Percentiles rank a stretch among this genome's conserved stretches.
Conservation (phyloP, 2,329 filamentous ascomycete species). For the Penicillium sclerotigenum region DNA sequence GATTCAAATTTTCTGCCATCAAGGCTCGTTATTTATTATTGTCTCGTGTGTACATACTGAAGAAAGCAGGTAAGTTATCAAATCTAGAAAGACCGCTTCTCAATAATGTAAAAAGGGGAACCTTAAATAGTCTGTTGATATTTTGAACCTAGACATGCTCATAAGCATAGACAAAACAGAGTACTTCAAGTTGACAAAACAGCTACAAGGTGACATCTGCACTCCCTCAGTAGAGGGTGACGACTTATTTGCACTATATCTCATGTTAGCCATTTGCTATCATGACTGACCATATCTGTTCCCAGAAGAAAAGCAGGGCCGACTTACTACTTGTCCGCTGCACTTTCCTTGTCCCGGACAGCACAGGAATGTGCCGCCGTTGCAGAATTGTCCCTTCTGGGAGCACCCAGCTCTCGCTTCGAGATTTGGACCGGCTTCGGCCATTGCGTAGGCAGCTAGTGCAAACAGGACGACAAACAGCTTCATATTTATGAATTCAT, state of each 20-base stretch:
- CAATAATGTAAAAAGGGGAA: no score
- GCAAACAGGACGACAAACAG: neutral
- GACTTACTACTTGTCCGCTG: neutral
- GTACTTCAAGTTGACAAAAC: no score
- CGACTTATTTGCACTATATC: neutral
- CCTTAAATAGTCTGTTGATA: no score
- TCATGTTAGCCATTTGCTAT: neutral
- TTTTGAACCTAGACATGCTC: no score
- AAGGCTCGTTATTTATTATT: no score
- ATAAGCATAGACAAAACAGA: no score
- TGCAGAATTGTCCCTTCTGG: constrained; percentile 8
- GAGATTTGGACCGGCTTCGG: constrained; percentile 43
- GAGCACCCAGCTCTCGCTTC: constrained; percentile 8
- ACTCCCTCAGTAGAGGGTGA: neutral
- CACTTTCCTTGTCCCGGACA: neutral
- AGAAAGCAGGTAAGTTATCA: no score
- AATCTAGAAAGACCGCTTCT: no score
- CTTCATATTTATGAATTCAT: neutral
- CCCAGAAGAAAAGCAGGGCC: no score
- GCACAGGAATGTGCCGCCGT: constrained; percentile 11
- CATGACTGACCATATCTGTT: neutral
- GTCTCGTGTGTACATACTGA: no score
- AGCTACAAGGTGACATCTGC: neutral
- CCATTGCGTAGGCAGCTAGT: constrained; percentile 2
- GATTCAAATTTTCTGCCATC: no score